A percentile compares a stretch with the other conserved stretches of the same genome.
These are phyloP conservation scores for Eucalyptus tenuipes DNA, from an alignment of 345 rosid species.

Conservation along the genomic window DNA sequence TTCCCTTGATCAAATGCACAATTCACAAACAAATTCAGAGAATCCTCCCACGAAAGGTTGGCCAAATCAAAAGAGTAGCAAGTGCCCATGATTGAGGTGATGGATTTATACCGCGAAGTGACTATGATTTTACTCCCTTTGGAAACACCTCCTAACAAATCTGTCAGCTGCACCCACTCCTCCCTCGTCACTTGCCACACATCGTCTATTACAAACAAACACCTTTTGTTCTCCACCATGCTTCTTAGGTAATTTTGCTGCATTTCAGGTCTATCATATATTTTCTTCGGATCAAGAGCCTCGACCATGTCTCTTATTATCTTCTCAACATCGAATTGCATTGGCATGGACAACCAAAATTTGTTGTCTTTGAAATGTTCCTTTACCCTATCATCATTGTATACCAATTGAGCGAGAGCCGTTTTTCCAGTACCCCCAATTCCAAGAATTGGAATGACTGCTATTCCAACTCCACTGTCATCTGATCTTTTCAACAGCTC, in stretches of 20 bases:
- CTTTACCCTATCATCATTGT: not conserved
- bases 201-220: not conserved
- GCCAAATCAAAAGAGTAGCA: rapidly evolving
- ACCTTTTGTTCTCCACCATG: not conserved
- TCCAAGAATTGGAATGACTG: constrained; percentile 3
- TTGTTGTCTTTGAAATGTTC: not conserved
- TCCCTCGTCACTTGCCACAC: not conserved
- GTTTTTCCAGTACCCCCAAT: constrained; percentile 16
- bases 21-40: not conserved
- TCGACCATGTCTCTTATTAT: not conserved
- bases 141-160: not conserved
- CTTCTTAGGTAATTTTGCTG: not conserved
- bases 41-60: not conserved
- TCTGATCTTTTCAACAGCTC: not conserved
- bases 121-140: not conserved
- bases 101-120: not conserved
- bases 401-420: not conserved
- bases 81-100: not conserved
- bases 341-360: not conserved
- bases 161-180: not conserved
- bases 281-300: too few relatives aligned
- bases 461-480: not conserved
- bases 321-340: not conserved
- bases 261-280: too few relatives aligned
- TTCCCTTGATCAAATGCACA: constrained; percentile 7